phyloP scores from a whole-genome alignment of 2,329 filamentous ascomycete genomes.

The Eutypella sp. region DNA sequence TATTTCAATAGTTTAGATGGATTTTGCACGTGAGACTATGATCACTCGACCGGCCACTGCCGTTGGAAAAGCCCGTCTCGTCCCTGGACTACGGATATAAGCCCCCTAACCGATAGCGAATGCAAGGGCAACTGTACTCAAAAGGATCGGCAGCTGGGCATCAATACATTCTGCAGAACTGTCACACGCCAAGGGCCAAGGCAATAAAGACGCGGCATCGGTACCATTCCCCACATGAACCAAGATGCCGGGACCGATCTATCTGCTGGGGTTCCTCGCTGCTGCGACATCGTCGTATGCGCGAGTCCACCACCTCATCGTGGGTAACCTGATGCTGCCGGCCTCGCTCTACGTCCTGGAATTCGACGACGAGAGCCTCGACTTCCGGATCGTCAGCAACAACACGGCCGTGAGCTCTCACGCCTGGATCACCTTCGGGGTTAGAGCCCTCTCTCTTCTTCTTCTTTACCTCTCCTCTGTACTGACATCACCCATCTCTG shows the following conservation, averaged over 20 bases:
- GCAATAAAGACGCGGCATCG: background rate
- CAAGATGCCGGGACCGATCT: background rate
- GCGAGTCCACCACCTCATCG: constrained; percentile 55
- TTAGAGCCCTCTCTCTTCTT: background rate
- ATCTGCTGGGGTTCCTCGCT: background rate
- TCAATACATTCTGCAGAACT: too few relatives aligned
- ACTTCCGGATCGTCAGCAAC: constrained; percentile 39
- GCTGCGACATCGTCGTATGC: background rate
- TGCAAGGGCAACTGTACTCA: too few relatives aligned
- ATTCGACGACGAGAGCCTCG: constrained; percentile 2
- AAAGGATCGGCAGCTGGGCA: too few relatives aligned
- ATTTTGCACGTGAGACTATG: too few relatives aligned
- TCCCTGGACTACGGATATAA: too few relatives aligned
- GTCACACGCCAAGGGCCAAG: too few relatives aligned
- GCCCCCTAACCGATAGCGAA: too few relatives aligned
- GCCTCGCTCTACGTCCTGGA: constrained; percentile 53
- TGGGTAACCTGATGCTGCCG: constrained; percentile 61
- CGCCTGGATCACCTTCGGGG: constrained; percentile 16
- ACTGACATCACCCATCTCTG: background rate
- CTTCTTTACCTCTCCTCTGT: background rate
- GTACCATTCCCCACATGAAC: background rate
- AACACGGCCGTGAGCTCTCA: constrained; percentile 10
- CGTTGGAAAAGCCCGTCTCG: too few relatives aligned
- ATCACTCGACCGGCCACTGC: too few relatives aligned
- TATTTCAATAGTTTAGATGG: too few relatives aligned